phyloP scores from a whole-genome alignment of 2,329 filamentous ascomycete species.

The Monilinia polystroma region DNA sequence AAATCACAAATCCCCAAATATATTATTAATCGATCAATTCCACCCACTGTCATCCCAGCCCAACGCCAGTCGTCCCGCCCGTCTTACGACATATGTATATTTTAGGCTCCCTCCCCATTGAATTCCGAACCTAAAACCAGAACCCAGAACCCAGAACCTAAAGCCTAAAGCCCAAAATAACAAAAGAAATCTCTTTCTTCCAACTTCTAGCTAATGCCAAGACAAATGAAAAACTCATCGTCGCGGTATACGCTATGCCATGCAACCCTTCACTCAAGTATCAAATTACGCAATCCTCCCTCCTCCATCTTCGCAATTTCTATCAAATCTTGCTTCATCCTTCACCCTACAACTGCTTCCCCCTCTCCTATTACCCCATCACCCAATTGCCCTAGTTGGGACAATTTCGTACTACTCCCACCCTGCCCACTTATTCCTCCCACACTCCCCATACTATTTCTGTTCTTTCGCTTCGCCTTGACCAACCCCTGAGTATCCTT shows the following conservation, averaged over 20 bases:
- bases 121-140: neutral
- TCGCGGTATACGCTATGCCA: neutral
- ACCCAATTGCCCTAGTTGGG: neutral
- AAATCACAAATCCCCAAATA: neutral
- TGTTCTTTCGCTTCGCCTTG: constrained; percentile 33
- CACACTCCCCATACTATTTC: constrained; percentile 28
- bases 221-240: neutral
- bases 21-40: neutral
- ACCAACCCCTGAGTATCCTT: constrained; percentile 21
- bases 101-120: constrained; percentile 3
- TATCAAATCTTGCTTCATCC: neutral
- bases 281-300: neutral
- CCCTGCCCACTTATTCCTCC: neutral
- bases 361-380: neutral
- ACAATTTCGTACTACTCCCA: constrained; percentile 13
- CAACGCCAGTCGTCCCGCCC: constrained; percentile 12
- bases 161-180: neutral
- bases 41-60: neutral
- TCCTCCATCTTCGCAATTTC: too few species aligned
- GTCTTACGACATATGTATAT: constrained; percentile 17
- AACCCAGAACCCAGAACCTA: neutral
- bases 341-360: neutral
- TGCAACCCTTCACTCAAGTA: neutral
- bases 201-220: neutral
- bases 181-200: neutral